Base-by-base conservation (phyloP, 1,284 basidiomycete genomes). In the Agroathelia rolfsii region DNA sequence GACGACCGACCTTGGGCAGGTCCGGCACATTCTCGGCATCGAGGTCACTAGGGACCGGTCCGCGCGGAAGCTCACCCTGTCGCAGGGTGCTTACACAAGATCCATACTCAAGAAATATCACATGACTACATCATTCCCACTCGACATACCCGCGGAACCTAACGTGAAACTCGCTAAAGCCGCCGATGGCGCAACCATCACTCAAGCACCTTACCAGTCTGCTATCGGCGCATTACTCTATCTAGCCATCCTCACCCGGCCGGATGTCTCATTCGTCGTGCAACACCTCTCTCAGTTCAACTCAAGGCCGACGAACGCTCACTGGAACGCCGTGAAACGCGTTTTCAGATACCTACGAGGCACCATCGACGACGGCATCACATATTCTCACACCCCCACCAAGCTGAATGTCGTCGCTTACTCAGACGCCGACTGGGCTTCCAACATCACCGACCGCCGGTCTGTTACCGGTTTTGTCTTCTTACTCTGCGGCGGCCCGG, bases 261-360 rank as follows among this genome's bases (percentile, higher is more conserved):
- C 53, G 1, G 51, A 62, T 27, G 32, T 61, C 6, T 38, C 51
- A 0, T 54, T 43, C 26, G 41, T 55, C 0, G 50, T 57, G 3
- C 44, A 49, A 10, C 27, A 49, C 1, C 44, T 61, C 1, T 40
- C 45, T 6, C 41, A 48, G 2, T 56, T 48, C 31, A 33, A 38
- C 1, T 27, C 39, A 0, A 53, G 55, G 21, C 56, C 53, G 5
- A 43, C 50, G 0, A 41, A 36, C 2, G 36, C 36, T 2, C 58
- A 61, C 17, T 56, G 51, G 49, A 41, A 40, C 0, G 52, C 51
- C 0, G 32, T 52, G 8, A 41, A 52, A 12, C 53, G 55, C 18
- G 41, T 56, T 2, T 25, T 61, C 0, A 35, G 41, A 2, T 63
- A 62, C 35, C 32, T 62, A 5, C 46, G 48, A 12, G 46, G 47